Base-by-base conservation (phyloP, 2,329 filamentous ascomycete genomes). In the Fusarium sarcochroum region DNA sequence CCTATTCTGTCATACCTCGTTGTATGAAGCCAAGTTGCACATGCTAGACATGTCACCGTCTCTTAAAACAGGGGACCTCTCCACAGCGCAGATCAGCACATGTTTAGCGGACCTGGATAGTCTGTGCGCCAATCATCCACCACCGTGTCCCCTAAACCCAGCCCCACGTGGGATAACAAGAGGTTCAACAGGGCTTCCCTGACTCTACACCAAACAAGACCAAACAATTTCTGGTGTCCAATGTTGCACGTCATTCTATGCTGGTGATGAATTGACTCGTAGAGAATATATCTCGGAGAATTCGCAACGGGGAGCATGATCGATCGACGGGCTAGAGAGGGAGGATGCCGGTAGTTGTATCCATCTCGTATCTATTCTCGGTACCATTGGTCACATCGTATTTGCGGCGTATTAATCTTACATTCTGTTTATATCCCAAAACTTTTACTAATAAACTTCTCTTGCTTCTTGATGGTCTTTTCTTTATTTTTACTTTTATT, bases 121-220 rank as follows among this genome's bases (percentile, higher is more conserved):
- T 17, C 38, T 27, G 38, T 41, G n/a, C 42, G 42, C 71, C 71
- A 73, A 74, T 73, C 71, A 64, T 55, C 63, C 47, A 41, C 15
- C 69, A 74, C 59, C 71, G 69, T 73, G 70, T 42, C 27, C 37
- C 20, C 21, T 53, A 60, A 35, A 27, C n/a, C 35, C 15, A 17
- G 42, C 51, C 50, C 68, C 72, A 74, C 72, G 72, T 74, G 72
- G 53, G 23, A 50, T 32, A 37, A 34, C 32, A 20, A 27, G 30
- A 52, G 52, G 62, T 15, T 50, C 54, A 7, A 50, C 59, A 38
- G 32, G 41, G 55, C 55, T 58, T 64, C 46, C 30, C 47, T 34
- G 15, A 27, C 41, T 25, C 13, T 25, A 15, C 14, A 44, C 17
- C 14, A 18, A 18, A 13, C 4, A 42, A 42, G 8, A 23, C 10